Percentiles rank a stretch among this genome's conserved stretches.
Evolutionary conservation across 139 green algal species (phyloP).

Genomic region (Choricystis sp.): DNA sequence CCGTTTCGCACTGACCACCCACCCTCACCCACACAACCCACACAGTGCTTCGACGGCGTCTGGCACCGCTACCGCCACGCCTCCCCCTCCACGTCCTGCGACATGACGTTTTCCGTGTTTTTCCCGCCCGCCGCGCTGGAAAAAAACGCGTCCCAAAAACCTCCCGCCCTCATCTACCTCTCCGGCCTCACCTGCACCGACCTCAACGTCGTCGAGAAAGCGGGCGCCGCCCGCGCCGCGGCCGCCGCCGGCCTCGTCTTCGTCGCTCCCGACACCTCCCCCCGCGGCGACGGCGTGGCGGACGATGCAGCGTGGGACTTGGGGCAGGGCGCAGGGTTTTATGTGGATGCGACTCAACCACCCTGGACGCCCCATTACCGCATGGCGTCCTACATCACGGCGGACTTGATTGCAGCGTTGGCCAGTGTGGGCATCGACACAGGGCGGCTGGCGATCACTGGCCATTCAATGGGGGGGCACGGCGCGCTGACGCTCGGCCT

Average conservation of each 20-base stretch:
- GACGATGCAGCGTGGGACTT: constrained; percentile 71
- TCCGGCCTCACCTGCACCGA: constrained; percentile 86
- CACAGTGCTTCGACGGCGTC: constrained; percentile 41
- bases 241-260: constrained; percentile 57
- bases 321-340: constrained; percentile 63
- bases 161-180: constrained; percentile 40
- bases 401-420: constrained; percentile 53
- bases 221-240: constrained; percentile 43
- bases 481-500: constrained; percentile 69
- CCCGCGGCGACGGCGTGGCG: constrained; percentile 63
- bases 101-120: constrained; percentile 67
- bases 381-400: constrained; percentile 87
- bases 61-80: constrained; percentile 53
- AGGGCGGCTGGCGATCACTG: constrained; percentile 29
- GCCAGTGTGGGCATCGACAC: constrained; percentile 6
- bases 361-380: constrained; percentile 59
- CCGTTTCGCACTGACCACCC: neutral
- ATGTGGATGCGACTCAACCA: constrained; percentile 57
- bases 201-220: constrained; percentile 80
- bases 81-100: constrained; percentile 38
- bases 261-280: constrained; percentile 78
- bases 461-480: constrained; percentile 87
- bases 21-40: neutral
- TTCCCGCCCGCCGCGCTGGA: constrained; percentile 22
- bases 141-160: neutral